phyloP scores from a whole-genome alignment of 225 moss, liverwort and hornwort species.

The Physcomitrellopsis africana region DNA sequence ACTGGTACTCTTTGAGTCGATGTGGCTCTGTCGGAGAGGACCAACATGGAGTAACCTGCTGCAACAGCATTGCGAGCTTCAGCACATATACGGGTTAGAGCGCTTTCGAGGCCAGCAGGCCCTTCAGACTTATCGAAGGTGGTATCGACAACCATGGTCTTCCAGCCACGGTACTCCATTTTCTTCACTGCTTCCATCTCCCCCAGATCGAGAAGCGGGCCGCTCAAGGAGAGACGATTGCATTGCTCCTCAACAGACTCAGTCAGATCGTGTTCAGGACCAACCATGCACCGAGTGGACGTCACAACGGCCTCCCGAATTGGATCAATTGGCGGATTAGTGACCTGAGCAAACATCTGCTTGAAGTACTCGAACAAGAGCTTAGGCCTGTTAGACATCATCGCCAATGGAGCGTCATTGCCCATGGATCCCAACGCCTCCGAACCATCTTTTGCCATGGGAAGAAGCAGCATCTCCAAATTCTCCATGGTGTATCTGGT shows the following conservation, averaged over 20 bases:
- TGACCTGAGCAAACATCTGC: conserved; percentile 85
- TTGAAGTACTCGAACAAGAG: conserved; percentile 78
- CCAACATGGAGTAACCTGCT: conserved; percentile 67
- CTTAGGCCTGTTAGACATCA: conserved; percentile 71
- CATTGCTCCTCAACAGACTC: conserved; percentile 75
- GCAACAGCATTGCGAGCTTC: conserved; percentile 64
- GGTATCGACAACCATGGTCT: conserved; percentile 62
- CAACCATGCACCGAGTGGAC: conserved; percentile 80
- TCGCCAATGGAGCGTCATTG: conserved; percentile 73
- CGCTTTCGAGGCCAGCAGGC: conserved; percentile 63
- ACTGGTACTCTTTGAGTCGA: conserved; percentile 59
- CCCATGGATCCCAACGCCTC: conserved; percentile 85
- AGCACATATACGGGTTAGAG: conserved; percentile 69
- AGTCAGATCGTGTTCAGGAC: conserved; percentile 76
- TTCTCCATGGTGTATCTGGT: conserved; percentile 66
- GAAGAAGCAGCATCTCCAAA: conserved; percentile 70
- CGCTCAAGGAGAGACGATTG: conserved; percentile 69
- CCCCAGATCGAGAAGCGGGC: conserved; percentile 59
- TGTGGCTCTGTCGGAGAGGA: conserved; percentile 73
- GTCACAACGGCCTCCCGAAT: conserved; percentile 85
- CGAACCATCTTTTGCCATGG: conserved; percentile 74
- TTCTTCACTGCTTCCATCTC: conserved; percentile 82
- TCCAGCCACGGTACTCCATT: conserved; percentile 72
- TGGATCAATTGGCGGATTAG: conserved; percentile 83
- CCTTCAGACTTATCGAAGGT: conserved; percentile 70